Percentiles rank a stretch among this genome's conserved stretches.
phyloP scores from a whole-genome alignment of 2,329 filamentous ascomycete genomes.

The Apiospora marii region DNA sequence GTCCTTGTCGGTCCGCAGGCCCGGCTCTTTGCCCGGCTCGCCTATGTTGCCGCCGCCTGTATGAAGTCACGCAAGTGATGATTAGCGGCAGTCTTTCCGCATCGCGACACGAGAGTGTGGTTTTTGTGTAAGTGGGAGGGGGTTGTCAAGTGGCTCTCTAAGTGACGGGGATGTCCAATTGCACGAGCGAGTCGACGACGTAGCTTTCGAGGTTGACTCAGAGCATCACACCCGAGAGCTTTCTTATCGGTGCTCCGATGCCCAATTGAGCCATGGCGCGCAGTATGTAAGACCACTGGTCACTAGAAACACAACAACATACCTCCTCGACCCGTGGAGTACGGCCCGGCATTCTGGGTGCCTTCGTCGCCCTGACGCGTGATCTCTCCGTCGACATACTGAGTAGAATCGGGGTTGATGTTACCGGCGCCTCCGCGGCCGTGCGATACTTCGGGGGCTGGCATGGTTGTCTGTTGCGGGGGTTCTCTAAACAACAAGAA shows the following conservation, averaged over 20 bases:
- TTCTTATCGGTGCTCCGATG: background rate
- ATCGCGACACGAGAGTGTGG: background rate
- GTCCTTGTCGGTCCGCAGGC: conserved; percentile 58
- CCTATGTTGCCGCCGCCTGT: conserved; percentile 66
- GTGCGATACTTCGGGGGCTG: conserved; percentile 28
- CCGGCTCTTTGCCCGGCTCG: conserved; percentile 51
- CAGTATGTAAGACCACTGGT: background rate
- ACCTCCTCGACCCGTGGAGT: conserved; percentile 67
- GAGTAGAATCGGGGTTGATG: conserved; percentile 63
- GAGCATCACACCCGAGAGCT: background rate
- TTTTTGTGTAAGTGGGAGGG: background rate
- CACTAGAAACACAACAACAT: conserved; percentile 32
- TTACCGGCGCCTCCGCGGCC: conserved; percentile 69
- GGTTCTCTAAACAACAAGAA: background rate
- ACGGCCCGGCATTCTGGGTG: conserved; percentile 65
- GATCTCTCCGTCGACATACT: conserved; percentile 69
- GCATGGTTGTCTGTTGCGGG: background rate
- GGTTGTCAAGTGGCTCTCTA: background rate
- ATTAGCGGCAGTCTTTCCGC: background rate
- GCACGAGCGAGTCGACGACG: no score
- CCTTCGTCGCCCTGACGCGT: conserved; percentile 62
- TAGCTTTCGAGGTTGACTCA: background rate
- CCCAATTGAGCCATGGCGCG: background rate
- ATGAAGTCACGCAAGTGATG: background rate
- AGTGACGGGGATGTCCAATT: background rate